Evolutionary conservation across 768 basidiomycete species (phyloP), one percentile per base, ranked within the genome.

Genomic region (Collybia nuda): DNA sequence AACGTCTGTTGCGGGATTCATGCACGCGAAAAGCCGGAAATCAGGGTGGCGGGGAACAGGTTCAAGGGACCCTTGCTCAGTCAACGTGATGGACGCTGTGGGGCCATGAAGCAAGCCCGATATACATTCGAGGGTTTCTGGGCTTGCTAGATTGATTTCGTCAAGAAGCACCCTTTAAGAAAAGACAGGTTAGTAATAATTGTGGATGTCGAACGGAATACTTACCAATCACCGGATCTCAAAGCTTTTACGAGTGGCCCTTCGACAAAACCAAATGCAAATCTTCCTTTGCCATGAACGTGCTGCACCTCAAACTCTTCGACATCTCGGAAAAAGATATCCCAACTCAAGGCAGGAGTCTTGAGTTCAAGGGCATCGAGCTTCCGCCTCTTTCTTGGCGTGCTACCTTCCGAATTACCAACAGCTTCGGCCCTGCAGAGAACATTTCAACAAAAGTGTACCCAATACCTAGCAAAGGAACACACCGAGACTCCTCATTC

Each of bases 1-100:
- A 12, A 98, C 90, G 59, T 99, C 97, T 3, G 95, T 99, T 0
- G 97, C 97, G 4, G 97, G 97, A 63, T 99, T 99, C 97, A 99
- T 99, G 66, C 97, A 99, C 3, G 94, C 94, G 61, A 98, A 98
- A 4, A 98, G 77, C 17, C 96, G 89, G 73, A 99, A 99, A 60
- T 96, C 88, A 15, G 93, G 85, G 65, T 99, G 97, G 0, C 97
- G 88, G 43, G 87, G 86, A 23, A 98, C 79, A 1, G 90, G 88
- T 58, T 94, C 91, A 47, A 98, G 69, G 8, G 92, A 88, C 0
- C 95, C 96, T 64, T 94, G 85, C 63, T 98, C 97, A 0, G 93
- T 93, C 50, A 99, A 73, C 0, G 93, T 91, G 57, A 99, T 87
- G 1, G 96, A 98, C 0, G 92, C 84, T 6, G 81, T 83, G 1